Evolutionary conservation across 176 grass and related monocot genomes (phyloP), one percentile per base, ranked within the genome.

Genomic region (Calamus simplicifolius): DNA sequence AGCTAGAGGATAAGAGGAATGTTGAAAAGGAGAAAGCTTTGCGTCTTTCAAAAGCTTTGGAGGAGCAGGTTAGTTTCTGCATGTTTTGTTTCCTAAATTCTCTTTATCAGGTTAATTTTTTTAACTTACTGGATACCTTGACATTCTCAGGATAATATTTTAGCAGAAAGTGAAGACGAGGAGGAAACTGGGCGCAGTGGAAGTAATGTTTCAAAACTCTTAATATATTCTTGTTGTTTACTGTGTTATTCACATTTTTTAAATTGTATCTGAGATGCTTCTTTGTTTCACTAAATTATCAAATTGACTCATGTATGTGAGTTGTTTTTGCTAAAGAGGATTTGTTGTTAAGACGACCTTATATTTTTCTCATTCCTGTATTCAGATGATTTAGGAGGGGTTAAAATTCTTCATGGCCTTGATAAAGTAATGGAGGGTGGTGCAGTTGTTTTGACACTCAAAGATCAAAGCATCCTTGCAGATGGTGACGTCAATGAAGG

Each of bases 341-440:
- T 35, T 35, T 8, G 16, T 18, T 55, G 17, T 56, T 64, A 48
- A 49, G 60, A 50, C 15, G 69, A 74, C 61, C 50, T 66, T 43
- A 43, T 43, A 7, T 72, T 63, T 58, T 4, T 58, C 73, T 16
- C 59, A 38, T 64, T 21, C 3, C 27, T 59, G 48, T 61, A 83
- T 59, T 51, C 28, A 94, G 89, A 88, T 0, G 83, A 98, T 67
- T 73, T 98, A 80, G 89, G 84, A 73, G 93, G 93, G 65, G 81
- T 86, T 19, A 98, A 89, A 82, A 79, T 98, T 78, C 84, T 92
- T 82, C 88, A 98, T 51, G 93, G 93, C 12, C 76, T 98, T 75
- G 93, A 98, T 73, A 92, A 92, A 71, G 93, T 92, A 8, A 73
- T 92, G 58, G 93, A 98, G 77, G 93, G 92, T 53, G 83, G 84